Conservation (phyloP, 139 green algal genomes). For the Chlorella sp. region DNA sequence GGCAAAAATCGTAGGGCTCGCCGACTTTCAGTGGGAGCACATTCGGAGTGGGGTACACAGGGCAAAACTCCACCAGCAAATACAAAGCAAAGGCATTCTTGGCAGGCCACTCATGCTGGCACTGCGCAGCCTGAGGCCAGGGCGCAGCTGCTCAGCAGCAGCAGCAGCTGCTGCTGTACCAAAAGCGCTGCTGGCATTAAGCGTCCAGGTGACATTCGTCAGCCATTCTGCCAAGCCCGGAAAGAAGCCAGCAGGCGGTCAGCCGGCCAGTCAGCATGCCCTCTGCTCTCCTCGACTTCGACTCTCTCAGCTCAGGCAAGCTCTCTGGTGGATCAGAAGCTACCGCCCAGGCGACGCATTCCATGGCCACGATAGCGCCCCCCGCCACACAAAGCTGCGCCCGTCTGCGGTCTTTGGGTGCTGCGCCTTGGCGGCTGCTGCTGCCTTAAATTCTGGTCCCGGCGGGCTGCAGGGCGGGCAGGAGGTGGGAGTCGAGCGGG, state of each 20-base stretch:
- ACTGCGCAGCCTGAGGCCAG: too few relatives aligned
- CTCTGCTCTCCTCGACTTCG: neutral
- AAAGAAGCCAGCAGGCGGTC: neutral
- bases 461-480: conserved; percentile 41
- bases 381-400: conserved; percentile 58
- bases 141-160: too few relatives aligned
- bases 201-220: too few relatives aligned
- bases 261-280: too few relatives aligned
- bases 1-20: too few relatives aligned
- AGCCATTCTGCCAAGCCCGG: neutral
- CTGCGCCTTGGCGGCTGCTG: neutral
- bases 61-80: too few relatives aligned
- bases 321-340: neutral
- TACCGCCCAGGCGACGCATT: neutral
- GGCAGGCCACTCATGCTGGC: too few relatives aligned
- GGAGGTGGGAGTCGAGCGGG: neutral
- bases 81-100: too few relatives aligned
- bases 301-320: neutral
- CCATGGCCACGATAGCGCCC: conserved; percentile 61
- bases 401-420: conserved; percentile 43
- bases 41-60: too few relatives aligned
- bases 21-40: too few relatives aligned
- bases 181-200: too few relatives aligned
- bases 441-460: conserved; percentile 35
- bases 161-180: too few relatives aligned